Conservation (phyloP, 495 filamentous ascomycete species). For the Lasiosphaeriaceae sp. region DNA sequence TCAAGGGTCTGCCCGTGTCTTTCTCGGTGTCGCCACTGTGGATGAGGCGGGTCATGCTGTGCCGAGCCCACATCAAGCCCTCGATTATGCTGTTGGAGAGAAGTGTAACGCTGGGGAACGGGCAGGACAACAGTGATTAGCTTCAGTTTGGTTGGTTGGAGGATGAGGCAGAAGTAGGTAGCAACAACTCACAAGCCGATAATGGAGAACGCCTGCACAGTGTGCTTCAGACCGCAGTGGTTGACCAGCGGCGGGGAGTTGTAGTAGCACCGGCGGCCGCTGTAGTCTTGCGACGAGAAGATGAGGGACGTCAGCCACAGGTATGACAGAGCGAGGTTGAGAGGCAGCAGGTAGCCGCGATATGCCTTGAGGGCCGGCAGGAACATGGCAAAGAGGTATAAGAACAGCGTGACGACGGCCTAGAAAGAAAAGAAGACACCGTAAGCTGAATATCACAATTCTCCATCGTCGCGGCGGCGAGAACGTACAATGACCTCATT, state of each 20-base stretch:
- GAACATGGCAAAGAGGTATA: constrained; percentile 21
- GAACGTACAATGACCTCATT: constrained; percentile 22
- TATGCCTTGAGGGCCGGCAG: constrained; percentile 24
- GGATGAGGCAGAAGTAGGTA: no score
- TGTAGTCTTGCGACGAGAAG: constrained; percentile 25
- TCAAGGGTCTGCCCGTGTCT: neutral
- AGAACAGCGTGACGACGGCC: constrained; percentile 23
- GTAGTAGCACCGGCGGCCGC: constrained; percentile 17
- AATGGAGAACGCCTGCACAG: constrained; percentile 23
- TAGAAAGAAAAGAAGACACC: neutral
- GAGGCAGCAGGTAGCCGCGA: constrained; percentile 26
- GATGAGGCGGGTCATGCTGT: neutral
- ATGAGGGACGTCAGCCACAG: constrained; percentile 29
- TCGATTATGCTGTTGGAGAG: constrained; percentile 23
- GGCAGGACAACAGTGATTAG: neutral
- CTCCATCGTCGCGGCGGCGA: neutral
- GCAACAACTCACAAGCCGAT: constrained; percentile 29
- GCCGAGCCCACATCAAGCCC: constrained; percentile 24
- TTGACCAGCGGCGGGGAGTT: constrained; percentile 1
- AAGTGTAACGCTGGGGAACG: constrained; percentile 13
- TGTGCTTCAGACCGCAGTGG: constrained; percentile 24
- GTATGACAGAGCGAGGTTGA: constrained; percentile 30
- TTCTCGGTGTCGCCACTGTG: neutral
- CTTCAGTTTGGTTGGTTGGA: neutral
- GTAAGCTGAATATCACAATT: neutral